phyloP scores from a whole-genome alignment of 371 early-diverging fungal species.

The Synchytrium microbalum region DNA sequence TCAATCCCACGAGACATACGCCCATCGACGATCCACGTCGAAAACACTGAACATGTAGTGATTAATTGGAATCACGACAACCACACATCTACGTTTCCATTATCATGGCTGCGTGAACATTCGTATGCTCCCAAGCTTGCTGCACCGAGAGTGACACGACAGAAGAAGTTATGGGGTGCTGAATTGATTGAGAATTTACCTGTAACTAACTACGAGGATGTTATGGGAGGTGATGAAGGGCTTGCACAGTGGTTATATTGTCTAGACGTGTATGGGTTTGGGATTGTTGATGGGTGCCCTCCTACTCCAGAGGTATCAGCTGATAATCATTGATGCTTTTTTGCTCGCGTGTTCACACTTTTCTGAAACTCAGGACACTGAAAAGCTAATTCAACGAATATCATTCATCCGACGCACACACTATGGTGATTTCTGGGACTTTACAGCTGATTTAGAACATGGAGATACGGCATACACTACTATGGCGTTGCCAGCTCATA shows the following conservation, averaged over 20 bases:
- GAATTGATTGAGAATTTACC: constrained; percentile 32
- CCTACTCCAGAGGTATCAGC: constrained; percentile 41
- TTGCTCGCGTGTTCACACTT: neutral
- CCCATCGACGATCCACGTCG: constrained; percentile 36
- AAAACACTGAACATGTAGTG: constrained; percentile 4
- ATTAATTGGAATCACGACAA: constrained; percentile 47
- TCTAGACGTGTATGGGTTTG: constrained; percentile 63
- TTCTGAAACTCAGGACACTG: constrained; percentile 30
- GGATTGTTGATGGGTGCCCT: constrained; percentile 69
- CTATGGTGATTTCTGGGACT: constrained; percentile 81
- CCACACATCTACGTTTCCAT: constrained; percentile 52
- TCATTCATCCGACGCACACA: constrained; percentile 74
- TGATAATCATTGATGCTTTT: neutral
- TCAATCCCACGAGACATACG: constrained; percentile 59
- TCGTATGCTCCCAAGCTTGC: constrained; percentile 61
- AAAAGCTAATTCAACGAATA: constrained; percentile 57
- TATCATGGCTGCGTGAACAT: constrained; percentile 62
- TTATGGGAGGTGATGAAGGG: constrained; percentile 57
- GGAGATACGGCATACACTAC: constrained; percentile 84
- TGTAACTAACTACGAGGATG: constrained; percentile 50
- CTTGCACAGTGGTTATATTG: constrained; percentile 58
- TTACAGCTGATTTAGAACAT: constrained; percentile 70
- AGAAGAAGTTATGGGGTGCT: constrained; percentile 26
- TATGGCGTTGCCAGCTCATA: constrained; percentile 72
- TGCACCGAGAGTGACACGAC: constrained; percentile 5